phyloP scores from a whole-genome alignment of 1,284 basidiomycete species.

The Sanghuangporus weigelae region DNA sequence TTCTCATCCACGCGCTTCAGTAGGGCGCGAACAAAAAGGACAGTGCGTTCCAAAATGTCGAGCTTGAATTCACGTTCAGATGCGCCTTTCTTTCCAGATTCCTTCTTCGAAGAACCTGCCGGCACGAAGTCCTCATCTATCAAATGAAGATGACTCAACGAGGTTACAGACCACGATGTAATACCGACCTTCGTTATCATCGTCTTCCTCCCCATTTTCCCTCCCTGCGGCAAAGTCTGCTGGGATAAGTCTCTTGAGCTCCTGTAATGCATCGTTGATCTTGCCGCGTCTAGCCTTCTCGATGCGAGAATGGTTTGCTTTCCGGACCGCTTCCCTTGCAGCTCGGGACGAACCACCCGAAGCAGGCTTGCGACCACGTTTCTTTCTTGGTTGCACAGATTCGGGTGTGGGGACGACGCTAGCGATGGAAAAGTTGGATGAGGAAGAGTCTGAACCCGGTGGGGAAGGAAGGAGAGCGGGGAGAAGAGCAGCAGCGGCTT shows the following conservation, averaged over 20 bases:
- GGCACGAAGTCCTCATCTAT: not conserved
- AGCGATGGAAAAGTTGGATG: not conserved
- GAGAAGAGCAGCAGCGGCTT: not conserved
- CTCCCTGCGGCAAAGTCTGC: slow-evolving; percentile 34
- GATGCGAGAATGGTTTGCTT: slow-evolving; percentile 79
- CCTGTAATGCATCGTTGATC: slow-evolving; percentile 74
- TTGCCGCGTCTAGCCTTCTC: slow-evolving; percentile 79
- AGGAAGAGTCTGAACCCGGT: not conserved
- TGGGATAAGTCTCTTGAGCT: slow-evolving; percentile 61
- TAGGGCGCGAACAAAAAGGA: slow-evolving; percentile 62
- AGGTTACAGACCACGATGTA: not conserved
- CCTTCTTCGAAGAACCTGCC: not conserved
- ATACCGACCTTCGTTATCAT: not conserved
- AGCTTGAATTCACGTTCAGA: slow-evolving; percentile 73
- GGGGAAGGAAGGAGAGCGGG: not conserved
- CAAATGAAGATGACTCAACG: not conserved
- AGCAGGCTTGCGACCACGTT: slow-evolving; percentile 61
- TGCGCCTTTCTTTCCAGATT: not conserved
- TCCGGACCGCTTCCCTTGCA: slow-evolving; percentile 70
- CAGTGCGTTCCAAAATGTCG: slow-evolving; percentile 71
- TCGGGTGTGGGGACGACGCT: not conserved
- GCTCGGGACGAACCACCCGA: slow-evolving; percentile 53
- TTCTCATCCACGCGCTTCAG: slow-evolving; percentile 27
- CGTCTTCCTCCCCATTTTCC: slow-evolving; percentile 25
- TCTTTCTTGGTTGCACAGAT: slow-evolving; percentile 25